Conservation (phyloP, 345 rosid genomes). For the Lepidium sativum region DNA sequence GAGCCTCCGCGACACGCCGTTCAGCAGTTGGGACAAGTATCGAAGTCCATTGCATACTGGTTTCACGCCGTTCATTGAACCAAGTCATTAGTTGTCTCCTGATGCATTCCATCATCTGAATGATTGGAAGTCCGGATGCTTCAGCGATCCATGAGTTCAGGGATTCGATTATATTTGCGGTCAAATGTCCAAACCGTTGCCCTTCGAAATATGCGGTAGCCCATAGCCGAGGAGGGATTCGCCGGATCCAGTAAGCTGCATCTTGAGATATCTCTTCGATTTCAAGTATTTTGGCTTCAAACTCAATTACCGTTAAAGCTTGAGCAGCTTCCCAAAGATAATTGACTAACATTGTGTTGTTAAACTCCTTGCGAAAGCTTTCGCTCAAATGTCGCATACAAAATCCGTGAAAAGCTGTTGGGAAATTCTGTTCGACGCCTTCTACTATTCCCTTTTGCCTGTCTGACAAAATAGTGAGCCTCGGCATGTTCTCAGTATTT, state of each 20-base stretch:
- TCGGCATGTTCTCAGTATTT: constrained; percentile 94
- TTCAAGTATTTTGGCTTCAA: constrained; percentile 80
- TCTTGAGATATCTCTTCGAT: constrained; percentile 91
- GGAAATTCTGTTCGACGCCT: constrained; percentile 87
- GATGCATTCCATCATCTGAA: constrained; percentile 99
- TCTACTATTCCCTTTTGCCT: constrained; percentile 85
- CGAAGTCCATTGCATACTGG: constrained; percentile 92
- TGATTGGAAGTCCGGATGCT: constrained; percentile 94
- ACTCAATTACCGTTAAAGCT: constrained; percentile 81
- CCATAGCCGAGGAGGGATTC: constrained; percentile 92
- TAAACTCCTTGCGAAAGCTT: constrained; percentile 90
- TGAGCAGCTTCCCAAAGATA: constrained; percentile 96
- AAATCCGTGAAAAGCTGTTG: constrained; percentile 95
- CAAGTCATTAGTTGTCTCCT: constrained; percentile 97
- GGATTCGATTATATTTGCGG: constrained; percentile 80
- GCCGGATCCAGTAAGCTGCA: constrained; percentile 88
- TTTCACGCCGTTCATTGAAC: constrained; percentile 92
- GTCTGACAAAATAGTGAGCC: constrained; percentile 93
- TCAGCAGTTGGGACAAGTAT: constrained; percentile 96
- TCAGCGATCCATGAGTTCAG: constrained; percentile 82
- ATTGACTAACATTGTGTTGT: constrained; percentile 82
- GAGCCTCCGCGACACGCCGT: constrained; percentile 76
- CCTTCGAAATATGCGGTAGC: constrained; percentile 97
- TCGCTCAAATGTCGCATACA: constrained; percentile 96
- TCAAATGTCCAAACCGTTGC: constrained; percentile 79